Evolutionary conservation across 495 filamentous ascomycete genomes (phyloP), one percentile per base, ranked within the genome.

Genomic region (Hyaloscypha finlandica): DNA sequence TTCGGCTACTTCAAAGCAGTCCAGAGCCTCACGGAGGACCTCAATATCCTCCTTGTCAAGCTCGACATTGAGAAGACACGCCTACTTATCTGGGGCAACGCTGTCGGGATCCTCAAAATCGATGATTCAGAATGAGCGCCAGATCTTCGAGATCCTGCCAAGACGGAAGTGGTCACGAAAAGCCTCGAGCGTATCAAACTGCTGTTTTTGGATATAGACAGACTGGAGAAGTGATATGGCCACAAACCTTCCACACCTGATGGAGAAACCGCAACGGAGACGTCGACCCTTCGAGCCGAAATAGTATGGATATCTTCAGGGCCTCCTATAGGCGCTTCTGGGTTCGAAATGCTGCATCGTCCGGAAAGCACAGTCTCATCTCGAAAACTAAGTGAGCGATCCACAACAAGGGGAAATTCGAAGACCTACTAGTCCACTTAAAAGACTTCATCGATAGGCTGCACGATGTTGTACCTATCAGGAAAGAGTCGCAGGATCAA

Each of bases 21-120:
- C 25, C 59, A 64, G 45, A 30, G 30, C 31, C 32, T 31, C 30
- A 5, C 19, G 19, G 39, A 35, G 8, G 33, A 64, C 11, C 20
- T 68, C 35, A 33, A 65, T 6, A 54, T 53, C 32, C 22, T 65
- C 1, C 22, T 68, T 6, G 16, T 64, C 4, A 68, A 68, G 62
- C 42, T 68, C 20, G 65, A 68, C 51, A 33, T 68, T 32, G 62
- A 68, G 48, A 64, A 68, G 45, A 57, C 59, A 31, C 59, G 65
- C 12, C 37, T 68, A 6, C 37, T 68, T 5, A 42, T 42, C 25
- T 68, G 65, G 65, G 62, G 59, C 9, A 48, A 68, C 3, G 29
- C 42, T 52, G 63, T 48, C 39, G 63, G 66, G 19, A 29, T 57
- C 4, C 54, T 22, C 4, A 29, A 29, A 19, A 16, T 57, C 11